Evolutionary conservation across 2,329 filamentous ascomycete genomes (phyloP).

Genomic region (Lasiodiplodia sp.): DNA sequence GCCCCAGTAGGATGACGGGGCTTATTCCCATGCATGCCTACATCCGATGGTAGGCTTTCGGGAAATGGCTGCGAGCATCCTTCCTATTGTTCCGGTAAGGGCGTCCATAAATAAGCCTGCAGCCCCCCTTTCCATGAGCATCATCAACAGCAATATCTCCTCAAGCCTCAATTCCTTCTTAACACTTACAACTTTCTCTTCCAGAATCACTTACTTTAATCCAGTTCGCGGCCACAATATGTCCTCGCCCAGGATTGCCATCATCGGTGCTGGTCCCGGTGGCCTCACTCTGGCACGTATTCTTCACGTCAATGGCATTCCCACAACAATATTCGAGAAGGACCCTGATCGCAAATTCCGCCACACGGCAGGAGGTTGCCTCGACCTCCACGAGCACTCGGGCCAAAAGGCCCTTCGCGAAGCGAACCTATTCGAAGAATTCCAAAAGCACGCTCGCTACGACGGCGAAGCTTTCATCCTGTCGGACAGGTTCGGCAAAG

Average conservation of each 20-base stretch:
- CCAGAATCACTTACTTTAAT: neutral
- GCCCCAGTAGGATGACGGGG: constrained; percentile 1
- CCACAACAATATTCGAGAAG: constrained; percentile 59
- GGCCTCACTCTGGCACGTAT: constrained; percentile 62
- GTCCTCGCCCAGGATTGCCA: constrained; percentile 42
- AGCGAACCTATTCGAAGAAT: constrained; percentile 59
- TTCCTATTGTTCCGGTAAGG: neutral
- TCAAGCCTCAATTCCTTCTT: neutral
- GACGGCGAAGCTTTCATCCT: constrained; percentile 61
- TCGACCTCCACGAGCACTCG: constrained; percentile 62
- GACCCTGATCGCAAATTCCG: constrained; percentile 47
- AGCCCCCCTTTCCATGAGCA: neutral
- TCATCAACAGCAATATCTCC: neutral
- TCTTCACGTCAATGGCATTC: constrained; percentile 55
- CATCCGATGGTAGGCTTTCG: neutral
- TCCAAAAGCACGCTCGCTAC: constrained; percentile 59
- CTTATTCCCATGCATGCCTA: constrained; percentile 1
- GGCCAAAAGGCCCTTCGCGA: constrained; percentile 61
- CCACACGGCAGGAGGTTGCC: constrained; percentile 59
- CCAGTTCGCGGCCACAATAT: constrained; percentile 35
- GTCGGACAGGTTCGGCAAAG: constrained; percentile 47
- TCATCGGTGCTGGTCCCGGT: constrained; percentile 50
- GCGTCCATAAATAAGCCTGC: neutral
- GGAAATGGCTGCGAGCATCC: neutral
- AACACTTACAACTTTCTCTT: neutral